Evolutionary conservation across 257 asterid species (phyloP), one percentile per base, ranked within the genome.

Genomic region (Anisodus acutangulus): DNA sequence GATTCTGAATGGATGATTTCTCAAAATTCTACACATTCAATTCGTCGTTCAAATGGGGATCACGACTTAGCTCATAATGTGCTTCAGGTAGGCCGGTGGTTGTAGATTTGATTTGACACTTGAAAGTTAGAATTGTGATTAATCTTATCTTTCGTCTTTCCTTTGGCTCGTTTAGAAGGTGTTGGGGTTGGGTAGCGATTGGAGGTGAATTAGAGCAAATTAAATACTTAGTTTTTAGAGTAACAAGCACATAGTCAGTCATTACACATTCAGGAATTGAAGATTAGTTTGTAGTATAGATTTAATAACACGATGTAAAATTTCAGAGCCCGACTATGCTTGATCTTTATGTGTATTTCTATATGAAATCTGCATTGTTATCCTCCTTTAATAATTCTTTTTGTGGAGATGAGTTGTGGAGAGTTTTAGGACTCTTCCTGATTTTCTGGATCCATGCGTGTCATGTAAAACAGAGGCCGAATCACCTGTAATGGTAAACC

Each of bases 11-110:
- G 93, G 97, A 71, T 84, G 63, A 43, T 83, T 63, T 57, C 88
- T 55, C 87, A 82, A 83, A 87, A 87, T 76, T 66, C 91, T 79
- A 78, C 89, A 70, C 92, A 85, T 89, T 8, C 96, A 11, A 96
- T 96, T 85, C 97, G 98, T 69, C 60, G 3, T 87, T 93, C 94
- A 58, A 93, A 96, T 78, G 98, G 98, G 84, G 88, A 88, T 88
- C 92, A 86, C 6, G 99, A 96, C 90, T 87, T 96, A 69, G 91
- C 91, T 84, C 90, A 80, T 84, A 85, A 91, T 4, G 97, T 94
- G 80, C 91, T 93, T 80, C 98, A 91, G 97, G 98, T 94, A 85
- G 15, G 85, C 80, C 58, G 54, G 8, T 11, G 26, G 67, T 53
- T 81, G 13, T 63, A 4, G n/a, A 15, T 51, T 57, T 37, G 35